Evolutionary conservation across 768 basidiomycete species (phyloP).

Genomic region (Russula brevipes): DNA sequence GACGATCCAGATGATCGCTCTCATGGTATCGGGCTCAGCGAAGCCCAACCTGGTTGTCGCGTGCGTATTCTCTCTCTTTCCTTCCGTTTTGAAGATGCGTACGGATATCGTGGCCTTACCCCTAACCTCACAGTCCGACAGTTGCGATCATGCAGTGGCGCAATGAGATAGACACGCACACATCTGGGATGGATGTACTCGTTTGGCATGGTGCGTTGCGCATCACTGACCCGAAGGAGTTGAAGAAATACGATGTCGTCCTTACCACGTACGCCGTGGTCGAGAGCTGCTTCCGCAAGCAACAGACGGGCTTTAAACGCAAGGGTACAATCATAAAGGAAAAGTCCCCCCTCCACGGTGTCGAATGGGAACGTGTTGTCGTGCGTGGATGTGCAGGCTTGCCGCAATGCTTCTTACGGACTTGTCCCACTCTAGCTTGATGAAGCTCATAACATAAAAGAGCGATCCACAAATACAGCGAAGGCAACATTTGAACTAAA

Average conservation of each 20-base stretch:
- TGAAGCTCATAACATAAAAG: conserved; percentile 98
- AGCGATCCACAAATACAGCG: conserved; percentile 89
- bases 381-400: conserved; percentile 54
- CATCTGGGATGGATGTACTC: conserved; percentile 75
- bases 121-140: conserved; percentile 35
- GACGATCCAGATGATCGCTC: conserved; percentile 93
- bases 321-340: conserved; percentile 82
- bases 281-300: conserved; percentile 90
- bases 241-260: conserved; percentile 85
- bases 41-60: conserved; percentile 92
- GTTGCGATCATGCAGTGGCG: conserved; percentile 78
- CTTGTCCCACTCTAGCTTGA: conserved; percentile 53
- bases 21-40: conserved; percentile 70
- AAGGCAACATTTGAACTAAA: conserved; percentile 92
- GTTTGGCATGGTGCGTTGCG: conserved; percentile 90
- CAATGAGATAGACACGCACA: conserved; percentile 86
- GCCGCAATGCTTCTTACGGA: conserved; percentile 5
- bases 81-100: neutral
- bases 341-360: conserved; percentile 74
- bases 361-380: conserved; percentile 80
- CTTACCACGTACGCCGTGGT: conserved; percentile 84
- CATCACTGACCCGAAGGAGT: conserved; percentile 55
- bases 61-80: conserved; percentile 39
- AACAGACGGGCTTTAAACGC: conserved; percentile 87
- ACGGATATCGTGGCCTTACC: neutral